Base-by-base conservation (phyloP, 768 basidiomycete species). In the Wakefieldia striispora region DNA sequence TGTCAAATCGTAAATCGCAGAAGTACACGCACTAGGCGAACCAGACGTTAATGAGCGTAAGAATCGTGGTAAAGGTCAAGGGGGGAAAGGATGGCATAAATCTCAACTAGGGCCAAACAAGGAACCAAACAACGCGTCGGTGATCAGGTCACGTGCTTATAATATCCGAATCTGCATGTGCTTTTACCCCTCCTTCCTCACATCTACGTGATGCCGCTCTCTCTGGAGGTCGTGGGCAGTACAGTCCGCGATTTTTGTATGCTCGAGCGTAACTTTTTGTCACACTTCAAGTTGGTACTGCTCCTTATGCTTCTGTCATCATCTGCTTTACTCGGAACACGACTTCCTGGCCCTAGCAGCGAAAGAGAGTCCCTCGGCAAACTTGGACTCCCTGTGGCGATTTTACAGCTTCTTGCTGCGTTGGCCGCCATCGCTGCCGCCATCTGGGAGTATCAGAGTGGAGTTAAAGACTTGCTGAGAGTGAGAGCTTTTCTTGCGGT, bases 231-330 rank as follows among this genome's bases (percentile, higher is more conserved):
- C 55, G 65, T 65, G 21, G 82, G 81, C 38, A 84, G 86, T 55
- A 72, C 72, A 6, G 84, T 84, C n/a, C 75, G 86, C 59, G 88
- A 90, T 62, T 87, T 80, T 53, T 84, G 80, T 66, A 87, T 89
- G 86, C 75, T 90, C 13, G 88, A 89, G 65, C 76, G 88, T 44
- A 89, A 90, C 57, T 70, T 87, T 43, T 72, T 90, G 27, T 77
- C 86, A 0, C 83, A 90, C 60, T 51, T 86, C 47, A 86, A 81
- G 58, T 75, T 89, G 23, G 83, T 80, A 6, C 69, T 87, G 10
- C 68, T 90, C 20, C 71, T 90, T 24, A 77, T 79, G 8, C 70
- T 89, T 1, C 66, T 88, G 3, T 80, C 82, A 2, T 78, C 82
- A 24, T 86, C 86, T 9, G 69, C 84, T 44, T 68, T 90, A 13